phyloP scores from a whole-genome alignment of 129 eudicot species.

The Pseudognaphalium luteoalbum region DNA sequence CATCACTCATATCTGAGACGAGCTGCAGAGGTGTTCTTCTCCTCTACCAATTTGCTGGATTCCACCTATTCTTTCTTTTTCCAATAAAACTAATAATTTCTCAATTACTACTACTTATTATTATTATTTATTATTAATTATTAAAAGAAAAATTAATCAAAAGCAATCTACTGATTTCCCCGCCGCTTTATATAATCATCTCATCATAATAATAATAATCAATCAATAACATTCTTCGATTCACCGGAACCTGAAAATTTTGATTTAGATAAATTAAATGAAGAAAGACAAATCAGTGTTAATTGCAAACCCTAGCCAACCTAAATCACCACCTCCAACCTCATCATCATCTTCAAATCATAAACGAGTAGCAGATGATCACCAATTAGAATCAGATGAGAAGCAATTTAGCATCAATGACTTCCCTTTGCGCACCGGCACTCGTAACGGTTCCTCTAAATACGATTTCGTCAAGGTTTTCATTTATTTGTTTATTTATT shows the following conservation, averaged over 20 bases:
- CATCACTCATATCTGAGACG: background rate
- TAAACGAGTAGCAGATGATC: conserved; percentile 26
- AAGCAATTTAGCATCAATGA: conserved; percentile 26
- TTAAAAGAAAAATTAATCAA: background rate
- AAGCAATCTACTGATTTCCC: background rate
- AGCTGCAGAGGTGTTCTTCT: background rate
- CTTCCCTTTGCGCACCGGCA: conserved; percentile 34
- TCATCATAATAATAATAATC: too few species aligned
- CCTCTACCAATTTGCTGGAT: background rate
- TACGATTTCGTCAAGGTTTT: conserved; percentile 96
- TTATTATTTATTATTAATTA: too few species aligned
- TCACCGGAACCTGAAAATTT: conserved; percentile 13
- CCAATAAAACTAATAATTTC: background rate
- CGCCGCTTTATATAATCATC: background rate
- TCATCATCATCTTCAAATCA: conserved; percentile 31
- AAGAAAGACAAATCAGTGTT: conserved; percentile 60
- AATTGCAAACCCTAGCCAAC: conserved; percentile 34
- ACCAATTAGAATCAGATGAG: conserved; percentile 33
- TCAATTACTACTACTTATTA: background rate
- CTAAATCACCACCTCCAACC: conserved; percentile 16
- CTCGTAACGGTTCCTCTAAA: conserved; percentile 91
- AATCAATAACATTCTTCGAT: background rate
- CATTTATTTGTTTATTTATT: background rate
- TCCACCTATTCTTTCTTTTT: background rate
- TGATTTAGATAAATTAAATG: conserved; percentile 44